Evolutionary conservation across 2,329 filamentous ascomycete species (phyloP).

Genomic region (Cladophialophora immunda): DNA sequence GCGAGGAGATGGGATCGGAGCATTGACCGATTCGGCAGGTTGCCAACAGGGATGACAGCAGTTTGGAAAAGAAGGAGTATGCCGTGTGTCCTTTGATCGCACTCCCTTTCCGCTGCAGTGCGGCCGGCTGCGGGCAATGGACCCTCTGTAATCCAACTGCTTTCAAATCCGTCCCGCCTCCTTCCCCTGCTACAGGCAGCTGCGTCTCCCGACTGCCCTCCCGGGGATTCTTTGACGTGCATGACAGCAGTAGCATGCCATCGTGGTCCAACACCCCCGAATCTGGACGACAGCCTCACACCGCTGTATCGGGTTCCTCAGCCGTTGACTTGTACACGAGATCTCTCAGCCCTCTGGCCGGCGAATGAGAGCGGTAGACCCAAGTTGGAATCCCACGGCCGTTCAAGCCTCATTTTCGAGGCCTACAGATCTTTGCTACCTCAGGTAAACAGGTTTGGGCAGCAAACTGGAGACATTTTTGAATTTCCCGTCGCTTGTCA

Average conservation of each 20-base stretch:
- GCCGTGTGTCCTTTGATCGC: constrained; percentile 8
- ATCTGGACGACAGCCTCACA: constrained; percentile 13
- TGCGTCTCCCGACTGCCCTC: constrained; percentile 17
- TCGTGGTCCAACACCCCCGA: constrained; percentile 1
- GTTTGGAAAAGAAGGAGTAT: background rate
- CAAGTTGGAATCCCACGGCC: background rate
- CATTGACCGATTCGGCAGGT: background rate
- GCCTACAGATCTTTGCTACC: constrained; percentile 9
- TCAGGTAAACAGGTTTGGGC: constrained; percentile 1
- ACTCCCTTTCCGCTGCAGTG: constrained; percentile 8
- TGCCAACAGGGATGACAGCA: background rate
- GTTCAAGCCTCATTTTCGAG: constrained; percentile 9
- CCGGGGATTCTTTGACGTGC: constrained; percentile 29
- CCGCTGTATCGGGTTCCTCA: background rate
- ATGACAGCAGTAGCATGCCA: constrained; percentile 33
- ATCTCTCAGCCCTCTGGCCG: background rate
- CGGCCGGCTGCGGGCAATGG: background rate
- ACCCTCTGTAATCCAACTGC: constrained; percentile 12
- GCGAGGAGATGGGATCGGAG: background rate
- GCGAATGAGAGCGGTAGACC: background rate
- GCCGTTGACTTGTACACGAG: background rate
- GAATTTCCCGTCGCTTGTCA: constrained; percentile 1
- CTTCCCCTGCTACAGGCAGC: background rate
- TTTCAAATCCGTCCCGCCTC: constrained; percentile 11
- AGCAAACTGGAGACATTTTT: constrained; percentile 2